phyloP scores from a whole-genome alignment of 805 yeast genomes.

The Kazachstania martiniae region DNA sequence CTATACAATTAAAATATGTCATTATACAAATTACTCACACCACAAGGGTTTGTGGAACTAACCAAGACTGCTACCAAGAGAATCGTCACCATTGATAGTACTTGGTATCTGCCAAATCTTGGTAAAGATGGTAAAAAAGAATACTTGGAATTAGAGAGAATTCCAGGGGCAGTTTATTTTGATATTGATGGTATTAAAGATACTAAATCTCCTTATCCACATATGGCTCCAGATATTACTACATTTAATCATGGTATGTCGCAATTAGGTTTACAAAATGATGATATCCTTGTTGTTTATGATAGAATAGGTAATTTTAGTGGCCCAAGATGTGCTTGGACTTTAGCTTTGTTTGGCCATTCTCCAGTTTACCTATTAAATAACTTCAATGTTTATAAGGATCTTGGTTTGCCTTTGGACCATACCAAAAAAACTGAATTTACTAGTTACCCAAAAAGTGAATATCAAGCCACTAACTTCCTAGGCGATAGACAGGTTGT shows the following conservation, averaged over 20 bases:
- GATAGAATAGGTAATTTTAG: conserved; percentile 80
- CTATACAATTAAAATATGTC: not conserved
- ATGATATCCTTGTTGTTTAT: conserved; percentile 65
- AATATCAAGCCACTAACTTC: too few relatives aligned
- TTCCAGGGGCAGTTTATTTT: conserved; percentile 59
- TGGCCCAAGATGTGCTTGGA: conserved; percentile 90
- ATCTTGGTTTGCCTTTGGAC: conserved; percentile 37
- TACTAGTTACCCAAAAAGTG: conserved; percentile 14
- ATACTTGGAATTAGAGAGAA: conserved; percentile 42
- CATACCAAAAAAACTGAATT: conserved; percentile 11
- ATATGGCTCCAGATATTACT: conserved; percentile 67
- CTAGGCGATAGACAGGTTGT: conserved; percentile 39
- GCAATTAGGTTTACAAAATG: conserved; percentile 42
- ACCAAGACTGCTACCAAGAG: conserved; percentile 18
- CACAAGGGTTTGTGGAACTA: conserved; percentile 17
- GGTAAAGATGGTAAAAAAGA: conserved; percentile 52
- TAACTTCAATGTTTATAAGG: conserved; percentile 47
- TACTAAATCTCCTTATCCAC: conserved; percentile 58
- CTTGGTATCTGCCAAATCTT: conserved; percentile 85
- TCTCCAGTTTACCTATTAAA: conserved; percentile 56
- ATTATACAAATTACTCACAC: conserved; percentile 20
- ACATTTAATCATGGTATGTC: conserved; percentile 45
- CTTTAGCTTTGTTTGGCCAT: conserved; percentile 72
- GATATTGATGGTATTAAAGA: conserved; percentile 68
- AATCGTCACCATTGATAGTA: conserved; percentile 63